phyloP scores from a whole-genome alignment of 192 early-diverging fungal genomes.

The Backusella morwellensis region DNA sequence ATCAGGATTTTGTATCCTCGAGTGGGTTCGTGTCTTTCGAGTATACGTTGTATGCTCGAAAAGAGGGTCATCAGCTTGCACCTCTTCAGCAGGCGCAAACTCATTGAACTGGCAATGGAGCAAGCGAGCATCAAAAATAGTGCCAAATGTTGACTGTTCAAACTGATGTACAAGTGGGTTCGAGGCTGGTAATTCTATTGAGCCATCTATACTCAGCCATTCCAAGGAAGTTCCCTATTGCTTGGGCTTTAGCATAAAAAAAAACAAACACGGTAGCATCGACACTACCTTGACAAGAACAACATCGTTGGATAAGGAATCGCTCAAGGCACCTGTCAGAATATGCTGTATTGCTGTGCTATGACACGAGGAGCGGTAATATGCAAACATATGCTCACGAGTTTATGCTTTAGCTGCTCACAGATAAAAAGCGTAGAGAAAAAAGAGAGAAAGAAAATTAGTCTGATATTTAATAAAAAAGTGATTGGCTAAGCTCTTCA shows the following conservation, averaged over 20 bases:
- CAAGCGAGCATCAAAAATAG: conserved; percentile 4
- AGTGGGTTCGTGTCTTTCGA: conserved; percentile 9
- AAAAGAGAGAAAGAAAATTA: background rate
- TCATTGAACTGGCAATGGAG: conserved; percentile 2
- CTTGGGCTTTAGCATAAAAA: background rate
- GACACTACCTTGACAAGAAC: conserved; percentile 5
- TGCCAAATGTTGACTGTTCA: conserved; percentile 20
- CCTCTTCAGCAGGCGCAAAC: background rate
- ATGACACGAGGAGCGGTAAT: conserved; percentile 8
- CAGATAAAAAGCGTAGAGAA: background rate
- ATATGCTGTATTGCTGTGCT: conserved; percentile 7
- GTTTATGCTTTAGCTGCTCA: too few species aligned
- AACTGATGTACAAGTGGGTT: background rate
- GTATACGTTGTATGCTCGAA: background rate
- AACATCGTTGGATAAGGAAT: background rate
- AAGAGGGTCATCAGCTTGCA: background rate
- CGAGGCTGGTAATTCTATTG: background rate
- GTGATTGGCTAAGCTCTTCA: too few species aligned
- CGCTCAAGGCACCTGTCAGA: background rate
- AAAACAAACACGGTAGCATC: too few species aligned
- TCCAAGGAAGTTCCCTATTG: background rate
- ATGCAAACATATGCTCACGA: background rate
- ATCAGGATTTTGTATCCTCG: conserved; percentile 16
- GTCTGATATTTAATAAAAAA: too few species aligned
- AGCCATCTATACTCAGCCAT: background rate